Percentiles rank a stretch among this genome's conserved stretches.
phyloP scores from a whole-genome alignment of 371 early-diverging fungal species.

The Actinomortierella wolfii region DNA sequence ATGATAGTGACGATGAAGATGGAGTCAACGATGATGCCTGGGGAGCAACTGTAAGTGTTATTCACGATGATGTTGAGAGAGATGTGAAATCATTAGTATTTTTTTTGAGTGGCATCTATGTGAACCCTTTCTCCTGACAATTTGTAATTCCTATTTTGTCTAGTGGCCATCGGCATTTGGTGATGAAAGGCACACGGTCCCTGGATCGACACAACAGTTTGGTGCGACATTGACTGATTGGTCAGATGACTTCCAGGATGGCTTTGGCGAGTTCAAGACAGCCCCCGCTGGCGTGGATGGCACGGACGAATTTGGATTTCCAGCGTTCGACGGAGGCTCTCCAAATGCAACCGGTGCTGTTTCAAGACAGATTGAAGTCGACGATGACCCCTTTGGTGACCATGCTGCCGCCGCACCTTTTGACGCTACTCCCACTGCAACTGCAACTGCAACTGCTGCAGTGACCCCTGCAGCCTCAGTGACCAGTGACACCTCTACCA shows the following conservation, averaged over 20 bases:
- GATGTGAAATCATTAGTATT: no score
- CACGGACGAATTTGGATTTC: constrained; percentile 36
- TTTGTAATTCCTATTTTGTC: background rate
- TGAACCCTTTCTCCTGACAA: background rate
- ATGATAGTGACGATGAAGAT: constrained; percentile 40
- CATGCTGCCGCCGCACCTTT: no score
- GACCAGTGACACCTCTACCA: no score
- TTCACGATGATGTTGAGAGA: background rate
- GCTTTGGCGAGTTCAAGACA: constrained; percentile 37
- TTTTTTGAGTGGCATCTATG: no score
- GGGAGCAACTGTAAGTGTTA: constrained; percentile 23
- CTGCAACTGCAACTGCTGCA: no score
- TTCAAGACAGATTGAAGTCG: no score
- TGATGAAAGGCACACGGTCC: constrained; percentile 12
- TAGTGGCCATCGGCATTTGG: constrained; percentile 34
- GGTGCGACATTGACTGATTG: constrained; percentile 25
- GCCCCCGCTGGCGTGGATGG: constrained; percentile 6
- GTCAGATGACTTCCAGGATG: constrained; percentile 38
- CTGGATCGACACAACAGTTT: constrained; percentile 24
- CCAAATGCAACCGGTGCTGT: background rate
- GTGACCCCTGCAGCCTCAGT: no score
- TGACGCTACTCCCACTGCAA: no score
- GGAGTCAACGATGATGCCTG: constrained; percentile 43
- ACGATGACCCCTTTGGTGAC: no score
- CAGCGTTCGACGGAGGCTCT: constrained; percentile 26